Percentiles rank a stretch among this genome's conserved stretches.
These are phyloP conservation scores for Paramyrothecium roridum DNA, from an alignment of 2,329 filamentous ascomycete genomes.

Conservation along the genomic window DNA sequence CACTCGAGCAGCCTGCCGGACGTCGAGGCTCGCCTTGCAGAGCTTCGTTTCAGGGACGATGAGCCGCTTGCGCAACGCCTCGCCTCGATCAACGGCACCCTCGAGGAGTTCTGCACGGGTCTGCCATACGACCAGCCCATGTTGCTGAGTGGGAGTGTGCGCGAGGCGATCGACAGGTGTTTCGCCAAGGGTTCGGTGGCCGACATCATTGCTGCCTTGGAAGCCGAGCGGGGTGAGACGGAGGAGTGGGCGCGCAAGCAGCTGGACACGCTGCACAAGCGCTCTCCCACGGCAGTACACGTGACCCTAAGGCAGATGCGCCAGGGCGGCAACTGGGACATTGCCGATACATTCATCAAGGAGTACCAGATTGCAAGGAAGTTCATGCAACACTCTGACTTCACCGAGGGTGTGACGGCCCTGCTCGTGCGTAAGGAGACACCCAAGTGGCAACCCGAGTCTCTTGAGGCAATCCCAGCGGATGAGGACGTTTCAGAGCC, in stretches of 20 bases:
- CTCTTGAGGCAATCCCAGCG: slow-evolving; percentile 62
- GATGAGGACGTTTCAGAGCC: slow-evolving; percentile 53
- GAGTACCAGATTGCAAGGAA: slow-evolving; percentile 80
- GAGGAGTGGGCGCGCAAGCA: slow-evolving; percentile 78
- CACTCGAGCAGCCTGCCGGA: slow-evolving; percentile 82
- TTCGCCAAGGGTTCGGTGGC: slow-evolving; percentile 66
- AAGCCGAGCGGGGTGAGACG: slow-evolving; percentile 47
- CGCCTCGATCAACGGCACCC: slow-evolving; percentile 75
- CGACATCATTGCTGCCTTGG: slow-evolving; percentile 68
- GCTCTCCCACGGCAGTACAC: slow-evolving; percentile 83
- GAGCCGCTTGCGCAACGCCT: slow-evolving; percentile 61
- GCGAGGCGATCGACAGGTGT: slow-evolving; percentile 80
- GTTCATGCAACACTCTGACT: slow-evolving; percentile 92
- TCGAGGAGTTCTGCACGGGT: slow-evolving; percentile 87
- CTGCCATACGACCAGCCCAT: slow-evolving; percentile 74
- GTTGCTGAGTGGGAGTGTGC: slow-evolving; percentile 64
- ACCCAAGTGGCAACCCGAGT: slow-evolving; percentile 74
- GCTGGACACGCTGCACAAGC: slow-evolving; percentile 67
- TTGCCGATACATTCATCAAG: slow-evolving; percentile 77
- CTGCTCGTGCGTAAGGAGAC: slow-evolving; percentile 68
- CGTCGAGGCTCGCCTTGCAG: slow-evolving; percentile 80
- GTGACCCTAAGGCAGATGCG: slow-evolving; percentile 84
- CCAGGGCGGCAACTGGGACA: slow-evolving; percentile 71
- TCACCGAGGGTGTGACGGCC: slow-evolving; percentile 85
- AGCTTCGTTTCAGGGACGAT: slow-evolving; percentile 84